phyloP scores from a whole-genome alignment of 257 asterid species.

The Solanum sejunctum region DNA sequence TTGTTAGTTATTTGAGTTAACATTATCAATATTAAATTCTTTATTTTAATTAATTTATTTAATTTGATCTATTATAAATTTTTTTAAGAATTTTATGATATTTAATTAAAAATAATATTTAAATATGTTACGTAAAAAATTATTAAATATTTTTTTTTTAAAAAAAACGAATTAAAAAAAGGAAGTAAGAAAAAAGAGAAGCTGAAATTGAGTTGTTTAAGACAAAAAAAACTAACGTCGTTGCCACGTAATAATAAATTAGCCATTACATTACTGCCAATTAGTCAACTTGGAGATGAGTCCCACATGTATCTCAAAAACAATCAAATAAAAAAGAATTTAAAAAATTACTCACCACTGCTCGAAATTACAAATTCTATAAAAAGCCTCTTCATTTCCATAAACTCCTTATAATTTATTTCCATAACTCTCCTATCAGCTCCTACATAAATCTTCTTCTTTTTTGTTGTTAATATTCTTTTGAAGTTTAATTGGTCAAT shows the following conservation, averaged over 20 bases:
- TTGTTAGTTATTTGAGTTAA: no score
- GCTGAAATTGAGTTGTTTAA: background rate
- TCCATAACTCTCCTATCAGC: background rate
- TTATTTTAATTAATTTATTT: no score
- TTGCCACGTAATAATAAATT: background rate
- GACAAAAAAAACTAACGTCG: background rate
- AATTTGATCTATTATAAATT: no score
- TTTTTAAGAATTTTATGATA: no score
- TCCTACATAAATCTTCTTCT: background rate
- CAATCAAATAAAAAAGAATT: background rate
- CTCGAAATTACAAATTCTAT: background rate
- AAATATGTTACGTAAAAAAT: no score
- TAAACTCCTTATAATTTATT: background rate
- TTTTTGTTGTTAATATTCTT: background rate
- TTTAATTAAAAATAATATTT: no score
- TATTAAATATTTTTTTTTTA: no score
- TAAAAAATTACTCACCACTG: background rate
- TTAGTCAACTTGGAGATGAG: background rate
- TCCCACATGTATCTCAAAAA: background rate
- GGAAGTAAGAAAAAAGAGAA: no score
- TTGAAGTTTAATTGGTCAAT: background rate
- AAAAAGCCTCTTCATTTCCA: background rate
- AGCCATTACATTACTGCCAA: background rate
- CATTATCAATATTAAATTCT: no score
- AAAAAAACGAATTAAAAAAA: no score